Evolutionary conservation across 1,284 basidiomycete species (phyloP).

Genomic region (Sporisorium graminicola): DNA sequence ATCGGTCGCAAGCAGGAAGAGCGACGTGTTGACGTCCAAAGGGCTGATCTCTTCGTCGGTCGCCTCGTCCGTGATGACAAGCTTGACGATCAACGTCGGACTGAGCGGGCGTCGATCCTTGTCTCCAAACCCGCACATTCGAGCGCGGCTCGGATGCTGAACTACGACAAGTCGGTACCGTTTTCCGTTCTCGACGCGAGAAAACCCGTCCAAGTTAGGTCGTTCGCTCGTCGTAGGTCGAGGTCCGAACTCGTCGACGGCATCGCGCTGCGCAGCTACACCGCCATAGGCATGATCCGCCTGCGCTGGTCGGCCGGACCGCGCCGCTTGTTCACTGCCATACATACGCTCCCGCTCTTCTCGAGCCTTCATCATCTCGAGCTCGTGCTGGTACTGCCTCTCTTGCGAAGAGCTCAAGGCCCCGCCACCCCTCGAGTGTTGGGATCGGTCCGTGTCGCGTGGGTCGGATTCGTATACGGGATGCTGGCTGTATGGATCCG

Average conservation of each 20-base stretch:
- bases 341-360: conserved; percentile 33
- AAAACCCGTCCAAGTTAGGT: conserved; percentile 39
- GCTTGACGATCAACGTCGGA: conserved; percentile 62
- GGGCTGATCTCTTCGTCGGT: conserved; percentile 57
- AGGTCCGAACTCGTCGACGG: conserved; percentile 28
- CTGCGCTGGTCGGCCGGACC: conserved; percentile 14
- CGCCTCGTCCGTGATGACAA: conserved; percentile 57
- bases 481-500: conserved; percentile 12
- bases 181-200: conserved; percentile 40
- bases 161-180: conserved; percentile 58
- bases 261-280: conserved; percentile 12
- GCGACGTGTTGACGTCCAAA: conserved; percentile 60
- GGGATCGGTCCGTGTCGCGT: conserved; percentile 13
- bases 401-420: conserved; percentile 19
- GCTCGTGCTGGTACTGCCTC: conserved; percentile 37
- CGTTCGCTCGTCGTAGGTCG: conserved; percentile 21
- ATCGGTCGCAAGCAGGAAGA: conserved; percentile 63
- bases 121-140: conserved; percentile 66
- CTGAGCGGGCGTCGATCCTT: conserved; percentile 65
- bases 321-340: conserved; percentile 12
- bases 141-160: conserved; percentile 58
- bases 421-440: neutral
- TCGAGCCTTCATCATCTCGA: conserved; percentile 49
- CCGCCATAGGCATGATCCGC: conserved; percentile 17
- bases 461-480: conserved; percentile 21